Percentiles rank a stretch among this genome's conserved stretches.
These are phyloP conservation scores for Cercospora zeae-maydis DNA, from an alignment of 2,329 filamentous ascomycete genomes.

Conservation along the genomic window DNA sequence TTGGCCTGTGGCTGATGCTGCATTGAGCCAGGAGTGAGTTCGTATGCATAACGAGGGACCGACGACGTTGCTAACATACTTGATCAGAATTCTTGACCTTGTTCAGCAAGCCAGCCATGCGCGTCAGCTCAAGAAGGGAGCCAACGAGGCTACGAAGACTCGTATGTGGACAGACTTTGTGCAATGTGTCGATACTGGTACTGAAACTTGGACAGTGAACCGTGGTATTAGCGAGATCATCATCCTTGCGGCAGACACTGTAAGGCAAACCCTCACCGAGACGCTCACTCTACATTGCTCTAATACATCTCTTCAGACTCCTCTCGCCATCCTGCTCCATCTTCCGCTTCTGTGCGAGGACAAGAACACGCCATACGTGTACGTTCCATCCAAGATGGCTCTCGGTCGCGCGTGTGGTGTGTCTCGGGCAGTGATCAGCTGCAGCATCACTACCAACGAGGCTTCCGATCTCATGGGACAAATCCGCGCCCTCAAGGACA, in stretches of 20 bases:
- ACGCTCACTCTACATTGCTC: not conserved
- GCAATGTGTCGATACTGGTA: not conserved
- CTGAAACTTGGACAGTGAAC: slow-evolving; percentile 52
- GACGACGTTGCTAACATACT: slow-evolving; percentile 28
- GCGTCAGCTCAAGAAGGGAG: slow-evolving; percentile 78
- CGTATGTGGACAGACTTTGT: slow-evolving; percentile 25
- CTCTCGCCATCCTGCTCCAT: slow-evolving; percentile 83
- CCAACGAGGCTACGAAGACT: slow-evolving; percentile 82
- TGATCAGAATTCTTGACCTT: slow-evolving; percentile 36
- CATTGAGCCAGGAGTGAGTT: slow-evolving; percentile 43
- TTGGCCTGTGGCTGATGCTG: slow-evolving; percentile 45
- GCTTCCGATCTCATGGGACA: slow-evolving; percentile 80
- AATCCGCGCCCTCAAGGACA: slow-evolving; percentile 86
- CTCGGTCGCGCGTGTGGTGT: slow-evolving; percentile 89
- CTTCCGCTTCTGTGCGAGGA: slow-evolving; percentile 79
- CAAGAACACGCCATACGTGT: slow-evolving; percentile 63
- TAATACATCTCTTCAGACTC: slow-evolving; percentile 44
- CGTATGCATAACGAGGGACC: not conserved
- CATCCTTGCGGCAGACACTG: slow-evolving; percentile 81
- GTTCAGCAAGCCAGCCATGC: slow-evolving; percentile 59
- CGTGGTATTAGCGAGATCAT: slow-evolving; percentile 87
- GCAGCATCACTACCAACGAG: slow-evolving; percentile 87
- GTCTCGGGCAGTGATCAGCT: slow-evolving; percentile 78
- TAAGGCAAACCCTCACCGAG: not conserved
- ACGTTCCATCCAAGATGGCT: slow-evolving; percentile 66